Percentiles rank a stretch among this genome's conserved stretches.
These are phyloP conservation scores for Cercospora sesami DNA, from an alignment of 2,329 filamentous ascomycete species.

Conservation along the genomic window DNA sequence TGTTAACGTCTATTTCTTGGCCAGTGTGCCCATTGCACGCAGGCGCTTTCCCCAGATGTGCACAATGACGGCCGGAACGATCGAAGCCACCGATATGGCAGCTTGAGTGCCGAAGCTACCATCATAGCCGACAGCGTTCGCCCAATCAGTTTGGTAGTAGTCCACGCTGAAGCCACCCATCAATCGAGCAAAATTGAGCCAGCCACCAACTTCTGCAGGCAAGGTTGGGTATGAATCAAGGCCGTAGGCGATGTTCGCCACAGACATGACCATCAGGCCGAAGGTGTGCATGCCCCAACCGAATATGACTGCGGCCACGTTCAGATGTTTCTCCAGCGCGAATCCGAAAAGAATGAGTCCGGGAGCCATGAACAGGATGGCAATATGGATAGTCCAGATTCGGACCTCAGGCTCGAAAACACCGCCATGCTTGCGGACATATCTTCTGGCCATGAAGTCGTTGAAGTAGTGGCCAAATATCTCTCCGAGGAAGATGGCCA, in stretches of 20 bases:
- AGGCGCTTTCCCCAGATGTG: neutral
- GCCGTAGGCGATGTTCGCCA: constrained; percentile 15
- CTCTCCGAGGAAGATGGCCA: constrained; percentile 32
- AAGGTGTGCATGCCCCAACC: constrained; percentile 23
- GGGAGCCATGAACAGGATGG: constrained; percentile 15
- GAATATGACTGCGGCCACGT: constrained; percentile 11
- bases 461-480: constrained; percentile 35
- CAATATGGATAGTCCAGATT: constrained; percentile 14
- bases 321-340: constrained; percentile 18
- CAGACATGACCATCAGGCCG: constrained; percentile 22
- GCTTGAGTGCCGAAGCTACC: constrained; percentile 21
- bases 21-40: neutral
- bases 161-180: constrained; percentile 19
- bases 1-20: neutral
- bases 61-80: neutral
- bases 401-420: constrained; percentile 19
- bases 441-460: constrained; percentile 28
- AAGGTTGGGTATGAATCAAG: constrained; percentile 21
- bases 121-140: constrained; percentile 18
- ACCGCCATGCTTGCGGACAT: neutral
- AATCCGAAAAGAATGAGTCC: constrained; percentile 16
- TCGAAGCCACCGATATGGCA: neutral
- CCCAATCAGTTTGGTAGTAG: constrained; percentile 21
- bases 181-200: constrained; percentile 21
- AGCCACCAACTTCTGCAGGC: constrained; percentile 17